phyloP scores from a whole-genome alignment of 1,139 yeast species.

The Blastobotrys malaysiensis region DNA sequence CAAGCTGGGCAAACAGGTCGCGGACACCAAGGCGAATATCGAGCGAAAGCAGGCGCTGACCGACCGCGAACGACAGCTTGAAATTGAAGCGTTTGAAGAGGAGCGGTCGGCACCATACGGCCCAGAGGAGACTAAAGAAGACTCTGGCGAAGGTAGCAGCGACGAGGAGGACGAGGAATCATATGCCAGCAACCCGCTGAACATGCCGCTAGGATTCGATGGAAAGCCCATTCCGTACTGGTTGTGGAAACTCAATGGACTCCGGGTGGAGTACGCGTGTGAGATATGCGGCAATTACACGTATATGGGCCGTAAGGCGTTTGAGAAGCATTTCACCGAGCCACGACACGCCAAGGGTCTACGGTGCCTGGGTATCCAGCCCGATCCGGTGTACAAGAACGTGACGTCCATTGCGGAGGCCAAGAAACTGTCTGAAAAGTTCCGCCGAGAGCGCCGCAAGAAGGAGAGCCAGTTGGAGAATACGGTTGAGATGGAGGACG shows the following conservation, averaged over 20 bases:
- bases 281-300: slow-evolving; percentile 79
- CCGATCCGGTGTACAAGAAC: slow-evolving; percentile 52
- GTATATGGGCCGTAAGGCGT: slow-evolving; percentile 70
- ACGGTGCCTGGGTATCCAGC: slow-evolving; percentile 65
- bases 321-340: slow-evolving; percentile 68
- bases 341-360: slow-evolving; percentile 70
- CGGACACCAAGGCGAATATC: slow-evolving; percentile 52
- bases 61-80: slow-evolving; percentile 63
- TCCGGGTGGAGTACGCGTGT: slow-evolving; percentile 67
- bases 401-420: slow-evolving; percentile 70
- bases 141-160: slow-evolving; percentile 20
- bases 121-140: slow-evolving; percentile 22
- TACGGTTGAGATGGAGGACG: slow-evolving; percentile 81
- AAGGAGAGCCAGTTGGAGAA: slow-evolving; percentile 46
- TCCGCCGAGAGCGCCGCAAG: slow-evolving; percentile 39
- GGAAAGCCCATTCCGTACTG: slow-evolving; percentile 92
- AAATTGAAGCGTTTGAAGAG: slow-evolving; percentile 41
- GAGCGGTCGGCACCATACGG: slow-evolving; percentile 25
- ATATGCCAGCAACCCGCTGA: slow-evolving; percentile 39
- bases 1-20: slow-evolving; percentile 37
- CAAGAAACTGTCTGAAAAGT: slow-evolving; percentile 45
- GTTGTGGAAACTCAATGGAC: slow-evolving; percentile 86
- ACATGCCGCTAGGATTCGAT: slow-evolving; percentile 78
- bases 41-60: slow-evolving; percentile 69
- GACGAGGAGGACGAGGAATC: slow-evolving; percentile 25